Base-by-base conservation (phyloP, 2,329 filamentous ascomycete species). In the Phyllosticta ampelicida region DNA sequence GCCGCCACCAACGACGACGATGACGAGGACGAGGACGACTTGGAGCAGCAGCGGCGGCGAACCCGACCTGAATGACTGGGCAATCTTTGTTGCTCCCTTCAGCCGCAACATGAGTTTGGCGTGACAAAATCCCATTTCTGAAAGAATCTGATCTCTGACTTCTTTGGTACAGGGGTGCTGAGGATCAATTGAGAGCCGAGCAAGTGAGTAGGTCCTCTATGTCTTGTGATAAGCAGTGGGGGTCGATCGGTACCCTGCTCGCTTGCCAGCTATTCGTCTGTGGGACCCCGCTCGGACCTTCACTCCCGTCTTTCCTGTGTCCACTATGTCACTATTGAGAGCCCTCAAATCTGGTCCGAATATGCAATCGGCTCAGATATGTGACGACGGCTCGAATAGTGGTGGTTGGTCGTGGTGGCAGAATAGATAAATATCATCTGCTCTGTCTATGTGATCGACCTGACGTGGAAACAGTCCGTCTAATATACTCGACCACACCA, bases 101-200 rank as follows among this genome's bases (percentile, higher is more conserved):
- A 74, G 74, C 51, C 67, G 67, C 30, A 71, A 72, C 19, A 74
- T 76, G 67, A 75, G 72, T 54, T 60, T 76, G 58, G 73, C 72
- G 61, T 51, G 49, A 51, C n/a, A 5, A 18, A 50, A 36, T 36
- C 36, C 36, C 36, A 44, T 16, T 44, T 44, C 13, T 44, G 36
- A 44, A n/a, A 44, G 23, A 44, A n/a, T 5, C n/a, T 2, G 36
- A n/a, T 16, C n/a, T 16, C n/a, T 13, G n/a, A 13, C n/a, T 44
- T 36, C n/a, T 44, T 13, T 44, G 36, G 36, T 26, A 26, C 36
- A 44, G 36, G 36, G 36, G 36, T 44, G 36, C 8, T n/a, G 36
- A 44, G 36, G 36, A 44, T 44, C 13, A 44, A 44, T 8, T 44
- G 36, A 44, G 36, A 44, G 36, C 36, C 36, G 36, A 44, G 36